Conservation (phyloP, 2,329 filamentous ascomycete species). For the Calonectria crousiana region DNA sequence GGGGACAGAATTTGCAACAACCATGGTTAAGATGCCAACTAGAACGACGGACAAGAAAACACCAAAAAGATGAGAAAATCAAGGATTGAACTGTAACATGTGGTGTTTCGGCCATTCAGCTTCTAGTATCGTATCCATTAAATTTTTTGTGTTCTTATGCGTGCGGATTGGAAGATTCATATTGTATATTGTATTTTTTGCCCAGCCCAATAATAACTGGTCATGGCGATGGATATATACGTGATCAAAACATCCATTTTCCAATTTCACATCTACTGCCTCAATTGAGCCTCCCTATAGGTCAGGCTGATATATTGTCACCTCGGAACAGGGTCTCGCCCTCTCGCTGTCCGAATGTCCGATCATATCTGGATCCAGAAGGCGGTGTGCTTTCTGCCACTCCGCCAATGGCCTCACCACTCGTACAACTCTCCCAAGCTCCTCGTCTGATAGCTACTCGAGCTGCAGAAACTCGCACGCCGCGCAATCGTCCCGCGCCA, state of each 20-base stretch:
- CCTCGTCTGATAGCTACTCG: slow-evolving; percentile 36
- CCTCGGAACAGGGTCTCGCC: neutral
- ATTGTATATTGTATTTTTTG: neutral
- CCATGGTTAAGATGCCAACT: neutral
- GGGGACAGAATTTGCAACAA: neutral
- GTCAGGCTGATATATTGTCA: neutral
- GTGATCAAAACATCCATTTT: no score
- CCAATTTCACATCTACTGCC: neutral
- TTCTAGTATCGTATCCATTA: neutral
- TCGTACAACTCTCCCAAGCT: slow-evolving; percentile 38
- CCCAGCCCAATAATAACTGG: neutral
- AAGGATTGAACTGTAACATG: neutral
- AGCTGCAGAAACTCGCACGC: slow-evolving; percentile 21
- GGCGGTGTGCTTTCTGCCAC: slow-evolving; percentile 41
- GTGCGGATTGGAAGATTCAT: neutral
- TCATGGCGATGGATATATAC: neutral
- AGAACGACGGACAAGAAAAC: neutral
- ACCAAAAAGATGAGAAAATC: neutral
- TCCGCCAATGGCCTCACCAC: slow-evolving; percentile 37
- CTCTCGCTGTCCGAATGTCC: neutral
- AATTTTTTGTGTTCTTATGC: neutral
- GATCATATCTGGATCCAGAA: slow-evolving; percentile 20
- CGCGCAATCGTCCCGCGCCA: slow-evolving; percentile 11
- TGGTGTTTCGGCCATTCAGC: neutral
- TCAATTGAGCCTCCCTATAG: no score